Evolutionary conservation across 108 stramenopile species (phyloP).

Genomic region (Cyclotella atomus): DNA sequence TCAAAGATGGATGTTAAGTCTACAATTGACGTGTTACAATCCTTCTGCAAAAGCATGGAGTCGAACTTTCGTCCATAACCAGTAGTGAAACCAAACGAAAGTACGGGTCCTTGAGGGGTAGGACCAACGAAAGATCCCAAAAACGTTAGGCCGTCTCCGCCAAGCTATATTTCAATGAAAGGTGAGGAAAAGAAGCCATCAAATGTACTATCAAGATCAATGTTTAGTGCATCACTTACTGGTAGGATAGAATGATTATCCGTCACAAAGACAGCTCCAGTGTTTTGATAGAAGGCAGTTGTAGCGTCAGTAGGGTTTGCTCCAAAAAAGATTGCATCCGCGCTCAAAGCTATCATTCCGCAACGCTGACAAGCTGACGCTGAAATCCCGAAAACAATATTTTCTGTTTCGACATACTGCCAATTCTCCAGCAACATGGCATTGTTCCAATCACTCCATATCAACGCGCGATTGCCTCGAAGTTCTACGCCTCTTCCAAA

Average conservation of each 20-base stretch:
- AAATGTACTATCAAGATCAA: too few relatives aligned
- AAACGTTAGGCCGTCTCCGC: too few relatives aligned
- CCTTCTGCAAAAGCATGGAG: neutral
- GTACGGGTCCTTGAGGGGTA: neutral
- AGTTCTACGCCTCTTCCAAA: constrained; percentile 9
- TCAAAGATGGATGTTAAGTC: too few relatives aligned
- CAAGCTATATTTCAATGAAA: too few relatives aligned
- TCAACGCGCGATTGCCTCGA: neutral
- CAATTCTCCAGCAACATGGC: neutral
- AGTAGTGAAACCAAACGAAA: neutral
- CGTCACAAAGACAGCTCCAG: neutral
- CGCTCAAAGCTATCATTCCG: neutral
- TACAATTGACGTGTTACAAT: neutral
- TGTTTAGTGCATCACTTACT: too few relatives aligned
- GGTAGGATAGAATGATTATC: neutral
- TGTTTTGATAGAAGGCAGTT: too few relatives aligned
- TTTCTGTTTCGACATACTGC: neutral
- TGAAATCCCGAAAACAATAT: neutral
- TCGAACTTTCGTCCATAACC: neutral
- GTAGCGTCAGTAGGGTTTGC: neutral
- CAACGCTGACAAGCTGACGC: neutral
- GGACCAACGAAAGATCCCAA: too few relatives aligned
- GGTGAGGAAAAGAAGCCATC: too few relatives aligned
- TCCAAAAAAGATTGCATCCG: neutral
- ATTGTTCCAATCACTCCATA: neutral